Percentiles rank a stretch among this genome's conserved stretches.
Evolutionary conservation across 2,329 filamentous ascomycete genomes (phyloP).

Genomic region (Bipolaris victoriae): DNA sequence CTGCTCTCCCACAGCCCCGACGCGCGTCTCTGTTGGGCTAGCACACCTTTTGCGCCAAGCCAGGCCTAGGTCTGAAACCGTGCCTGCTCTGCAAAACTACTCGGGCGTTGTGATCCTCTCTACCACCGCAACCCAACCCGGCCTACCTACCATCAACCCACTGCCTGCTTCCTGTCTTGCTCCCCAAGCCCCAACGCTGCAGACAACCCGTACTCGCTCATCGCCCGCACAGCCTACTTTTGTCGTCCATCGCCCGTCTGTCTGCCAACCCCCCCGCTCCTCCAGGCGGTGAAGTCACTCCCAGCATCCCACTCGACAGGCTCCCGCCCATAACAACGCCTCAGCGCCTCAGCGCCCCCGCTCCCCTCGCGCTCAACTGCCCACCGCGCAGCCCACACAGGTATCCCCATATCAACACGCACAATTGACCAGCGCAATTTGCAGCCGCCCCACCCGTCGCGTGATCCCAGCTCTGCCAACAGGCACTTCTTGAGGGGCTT

Average conservation of each 20-base stretch:
- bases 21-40: constrained; percentile 18
- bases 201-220: constrained; percentile 24
- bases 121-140: constrained; percentile 34
- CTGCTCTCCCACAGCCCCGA: constrained; percentile 6
- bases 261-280: constrained; percentile 13
- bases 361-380: constrained; percentile 38
- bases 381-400: constrained; percentile 39
- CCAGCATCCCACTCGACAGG: constrained; percentile 45
- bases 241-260: constrained; percentile 20
- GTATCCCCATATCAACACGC: constrained; percentile 32
- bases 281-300: constrained; percentile 49
- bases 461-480: constrained; percentile 43
- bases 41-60: constrained; percentile 10
- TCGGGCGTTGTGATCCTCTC: constrained; percentile 36
- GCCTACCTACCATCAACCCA: constrained; percentile 19
- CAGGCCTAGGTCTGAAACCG: constrained; percentile 30
- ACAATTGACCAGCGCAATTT: constrained; percentile 37
- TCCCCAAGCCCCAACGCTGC: constrained; percentile 22
- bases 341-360: constrained; percentile 40
- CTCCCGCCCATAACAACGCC: constrained; percentile 47
- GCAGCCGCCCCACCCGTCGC: constrained; percentile 40
- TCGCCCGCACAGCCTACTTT: constrained; percentile 26
- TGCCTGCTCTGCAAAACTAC: constrained; percentile 33
- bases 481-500: constrained; percentile 49
- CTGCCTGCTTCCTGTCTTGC: constrained; percentile 23